phyloP scores from a whole-genome alignment of 108 stramenopile genomes.

The Skeletonema costatum region DNA sequence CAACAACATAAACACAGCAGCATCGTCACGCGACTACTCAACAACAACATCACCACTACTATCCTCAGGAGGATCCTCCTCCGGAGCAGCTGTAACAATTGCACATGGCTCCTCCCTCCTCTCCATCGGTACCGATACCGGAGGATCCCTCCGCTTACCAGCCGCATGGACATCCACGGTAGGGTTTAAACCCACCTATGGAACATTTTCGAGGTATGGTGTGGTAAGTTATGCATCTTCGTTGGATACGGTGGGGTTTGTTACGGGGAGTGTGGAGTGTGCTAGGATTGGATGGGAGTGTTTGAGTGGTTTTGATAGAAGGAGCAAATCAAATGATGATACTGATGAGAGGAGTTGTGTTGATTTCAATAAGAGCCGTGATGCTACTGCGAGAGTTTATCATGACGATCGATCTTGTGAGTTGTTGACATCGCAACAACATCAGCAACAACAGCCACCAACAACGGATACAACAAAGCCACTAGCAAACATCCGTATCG shows the following conservation, averaged over 20 bases:
- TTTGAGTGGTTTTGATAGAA: conserved; percentile 27
- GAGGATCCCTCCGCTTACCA: conserved; percentile 95
- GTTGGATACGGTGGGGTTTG: conserved; percentile 91
- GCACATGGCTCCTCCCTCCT: conserved; percentile 83
- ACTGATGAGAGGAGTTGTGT: neutral
- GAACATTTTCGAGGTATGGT: conserved; percentile 89
- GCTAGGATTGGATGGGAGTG: conserved; percentile 54
- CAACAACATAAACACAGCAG: neutral
- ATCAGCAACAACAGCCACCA: neutral
- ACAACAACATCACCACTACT: conserved; percentile 30
- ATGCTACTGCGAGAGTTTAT: conserved; percentile 61
- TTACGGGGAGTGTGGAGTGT: conserved; percentile 72
- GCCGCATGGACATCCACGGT: conserved; percentile 94
- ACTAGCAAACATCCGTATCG: conserved; percentile 68
- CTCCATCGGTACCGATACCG: conserved; percentile 96
- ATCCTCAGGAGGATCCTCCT: conserved; percentile 89
- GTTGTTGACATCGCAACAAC: neutral
- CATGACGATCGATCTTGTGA: conserved; percentile 11
- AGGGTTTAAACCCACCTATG: conserved; percentile 97
- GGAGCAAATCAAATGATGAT: neutral
- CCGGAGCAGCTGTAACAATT: conserved; percentile 92
- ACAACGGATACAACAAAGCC: conserved; percentile 12
- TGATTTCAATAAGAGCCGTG: conserved; percentile 23
- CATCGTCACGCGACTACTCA: neutral
- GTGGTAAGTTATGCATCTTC: conserved; percentile 95